phyloP scores from a whole-genome alignment of 139 green algal genomes.

The Chlorella sp. region DNA sequence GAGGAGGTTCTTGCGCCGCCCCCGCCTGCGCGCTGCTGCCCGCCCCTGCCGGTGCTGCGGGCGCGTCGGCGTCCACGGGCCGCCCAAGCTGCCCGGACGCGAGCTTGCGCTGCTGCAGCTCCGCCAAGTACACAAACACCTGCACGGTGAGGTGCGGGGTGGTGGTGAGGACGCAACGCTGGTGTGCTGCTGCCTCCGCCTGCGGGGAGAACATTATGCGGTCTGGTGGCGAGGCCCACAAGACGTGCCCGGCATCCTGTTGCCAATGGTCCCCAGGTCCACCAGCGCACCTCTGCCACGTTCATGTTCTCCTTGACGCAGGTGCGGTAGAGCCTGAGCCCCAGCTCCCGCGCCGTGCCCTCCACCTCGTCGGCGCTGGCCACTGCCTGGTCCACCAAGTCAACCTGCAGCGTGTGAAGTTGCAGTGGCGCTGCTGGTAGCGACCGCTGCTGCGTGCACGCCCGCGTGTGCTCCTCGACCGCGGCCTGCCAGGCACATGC shows the following conservation, averaged over 20 bases:
- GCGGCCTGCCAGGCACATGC: too few relatives aligned
- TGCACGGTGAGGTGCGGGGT: conserved; percentile 9
- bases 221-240: background rate
- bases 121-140: conserved; percentile 57
- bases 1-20: too few relatives aligned
- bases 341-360: conserved; percentile 44
- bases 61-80: background rate
- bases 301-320: conserved; percentile 77
- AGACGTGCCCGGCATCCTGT: background rate
- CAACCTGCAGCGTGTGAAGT: too few relatives aligned
- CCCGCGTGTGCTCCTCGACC: too few relatives aligned
- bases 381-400: conserved; percentile 55
- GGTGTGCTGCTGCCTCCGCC: background rate
- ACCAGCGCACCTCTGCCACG: conserved; percentile 45
- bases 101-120: conserved; percentile 43
- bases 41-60: background rate
- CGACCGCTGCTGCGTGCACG: too few relatives aligned
- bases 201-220: background rate
- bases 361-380: conserved; percentile 55
- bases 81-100: conserved; percentile 16
- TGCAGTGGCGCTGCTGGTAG: too few relatives aligned
- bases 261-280: background rate
- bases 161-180: background rate
- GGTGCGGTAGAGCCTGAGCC: conserved; percentile 61
- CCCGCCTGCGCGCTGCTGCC: background rate